A percentile compares a stretch with the other conserved stretches of the same genome.
Conservation (phyloP, 345 rosid genomes). For the Melaleuca quinquenervia region DNA sequence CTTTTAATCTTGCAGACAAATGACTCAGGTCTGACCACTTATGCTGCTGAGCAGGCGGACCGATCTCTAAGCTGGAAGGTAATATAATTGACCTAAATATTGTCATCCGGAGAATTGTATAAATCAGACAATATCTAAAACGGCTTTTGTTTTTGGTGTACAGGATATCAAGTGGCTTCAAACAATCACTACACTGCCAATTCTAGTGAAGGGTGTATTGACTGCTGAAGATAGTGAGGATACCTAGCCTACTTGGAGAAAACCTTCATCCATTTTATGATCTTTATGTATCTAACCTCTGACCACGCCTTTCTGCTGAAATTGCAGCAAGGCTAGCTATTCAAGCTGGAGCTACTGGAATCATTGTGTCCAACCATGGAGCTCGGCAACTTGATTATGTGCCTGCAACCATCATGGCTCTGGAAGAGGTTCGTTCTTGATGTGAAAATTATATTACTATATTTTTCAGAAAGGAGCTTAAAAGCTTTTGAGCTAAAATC, state of each 20-base stretch:
- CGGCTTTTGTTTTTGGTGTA: neutral
- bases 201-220: conserved; percentile 85
- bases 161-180: conserved; percentile 93
- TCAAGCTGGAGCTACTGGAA: conserved; percentile 79
- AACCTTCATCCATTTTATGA: neutral
- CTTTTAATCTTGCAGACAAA: conserved; percentile 30
- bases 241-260: neutral
- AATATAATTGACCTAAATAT: neutral
- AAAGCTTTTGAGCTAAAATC: neutral
- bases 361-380: conserved; percentile 89
- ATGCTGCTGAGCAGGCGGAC: conserved; percentile 75
- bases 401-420: conserved; percentile 69
- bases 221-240: conserved; percentile 82
- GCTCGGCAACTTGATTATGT: conserved; percentile 94
- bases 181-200: conserved; percentile 81
- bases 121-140: neutral
- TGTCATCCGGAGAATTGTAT: neutral
- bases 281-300: neutral
- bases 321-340: conserved; percentile 60
- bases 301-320: neutral
- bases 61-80: conserved; percentile 87
- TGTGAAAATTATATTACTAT: neutral
- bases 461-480: neutral
- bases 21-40: conserved; percentile 80
- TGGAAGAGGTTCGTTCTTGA: conserved; percentile 61